Conservation (phyloP, 352 stramenopile genomes). For the Phytophthora cryptogea region DNA sequence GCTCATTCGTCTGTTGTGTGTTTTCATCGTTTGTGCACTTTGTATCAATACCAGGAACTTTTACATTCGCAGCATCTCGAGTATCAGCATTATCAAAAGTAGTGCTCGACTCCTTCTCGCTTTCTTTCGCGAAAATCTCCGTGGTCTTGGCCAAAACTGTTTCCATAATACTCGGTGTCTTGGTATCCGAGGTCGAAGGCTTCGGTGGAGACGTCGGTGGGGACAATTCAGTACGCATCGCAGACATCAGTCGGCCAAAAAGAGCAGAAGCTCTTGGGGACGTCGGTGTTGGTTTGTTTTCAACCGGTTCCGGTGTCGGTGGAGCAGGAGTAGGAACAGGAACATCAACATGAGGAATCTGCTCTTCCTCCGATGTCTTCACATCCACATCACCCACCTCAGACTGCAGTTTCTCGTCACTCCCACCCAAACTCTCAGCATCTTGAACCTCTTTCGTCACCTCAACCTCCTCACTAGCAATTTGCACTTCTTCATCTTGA, state of each 20-base stretch:
- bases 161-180: neutral
- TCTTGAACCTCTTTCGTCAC: neutral
- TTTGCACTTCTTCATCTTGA: neutral
- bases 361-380: neutral
- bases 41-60: neutral
- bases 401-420: neutral
- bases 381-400: neutral
- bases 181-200: neutral
- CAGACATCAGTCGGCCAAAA: slow-evolving; percentile 11
- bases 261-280: slow-evolving; percentile 4
- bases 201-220: neutral
- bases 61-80: neutral
- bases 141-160: neutral
- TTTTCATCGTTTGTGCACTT: neutral
- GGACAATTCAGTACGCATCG: slow-evolving; percentile 4
- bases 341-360: neutral
- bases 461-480: neutral
- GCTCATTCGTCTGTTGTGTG: no score
- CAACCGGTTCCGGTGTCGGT: neutral
- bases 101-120: neutral
- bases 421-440: neutral
- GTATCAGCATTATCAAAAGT: neutral
- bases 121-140: neutral
- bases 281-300: neutral
- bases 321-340: neutral